phyloP scores from a whole-genome alignment of 1,284 basidiomycete genomes.

The Sporisorium sorghi region DNA sequence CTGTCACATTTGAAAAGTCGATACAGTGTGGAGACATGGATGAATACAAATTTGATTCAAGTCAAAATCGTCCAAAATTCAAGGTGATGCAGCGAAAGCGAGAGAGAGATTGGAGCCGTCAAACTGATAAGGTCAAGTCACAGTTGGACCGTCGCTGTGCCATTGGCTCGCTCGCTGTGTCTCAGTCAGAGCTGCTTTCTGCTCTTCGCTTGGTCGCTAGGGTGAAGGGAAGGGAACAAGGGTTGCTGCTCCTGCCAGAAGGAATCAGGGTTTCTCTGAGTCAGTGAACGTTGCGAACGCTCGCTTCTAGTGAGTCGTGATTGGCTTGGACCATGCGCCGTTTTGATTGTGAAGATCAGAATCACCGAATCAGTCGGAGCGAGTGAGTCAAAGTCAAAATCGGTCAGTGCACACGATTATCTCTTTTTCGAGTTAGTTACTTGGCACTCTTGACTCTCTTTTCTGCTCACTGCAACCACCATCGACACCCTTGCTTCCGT shows the following conservation, averaged over 20 bases:
- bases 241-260: not conserved
- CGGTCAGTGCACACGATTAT: constrained; percentile 10
- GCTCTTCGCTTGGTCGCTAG: constrained; percentile 20
- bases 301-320: not conserved
- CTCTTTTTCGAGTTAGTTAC: not conserved
- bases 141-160: not conserved
- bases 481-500: not conserved
- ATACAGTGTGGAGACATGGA: constrained; percentile 10
- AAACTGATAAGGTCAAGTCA: constrained; percentile 30
- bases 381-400: not conserved
- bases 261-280: not conserved
- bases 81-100: not conserved
- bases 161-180: constrained; percentile 19
- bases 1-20: constrained; percentile 13
- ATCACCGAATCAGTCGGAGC: not conserved
- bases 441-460: not conserved
- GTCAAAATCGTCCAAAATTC: not conserved
- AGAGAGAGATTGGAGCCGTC: constrained; percentile 17
- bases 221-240: constrained; percentile 12
- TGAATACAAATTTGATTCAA: constrained; percentile 18
- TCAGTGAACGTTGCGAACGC: not conserved
- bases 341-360: not conserved
- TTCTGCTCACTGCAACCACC: not conserved
- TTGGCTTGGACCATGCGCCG: constrained; percentile 20
- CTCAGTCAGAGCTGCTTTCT: not conserved